Evolutionary conservation across 176 grass and related monocot genomes (phyloP).

Genomic region (Rhynchospora breviuscula): DNA sequence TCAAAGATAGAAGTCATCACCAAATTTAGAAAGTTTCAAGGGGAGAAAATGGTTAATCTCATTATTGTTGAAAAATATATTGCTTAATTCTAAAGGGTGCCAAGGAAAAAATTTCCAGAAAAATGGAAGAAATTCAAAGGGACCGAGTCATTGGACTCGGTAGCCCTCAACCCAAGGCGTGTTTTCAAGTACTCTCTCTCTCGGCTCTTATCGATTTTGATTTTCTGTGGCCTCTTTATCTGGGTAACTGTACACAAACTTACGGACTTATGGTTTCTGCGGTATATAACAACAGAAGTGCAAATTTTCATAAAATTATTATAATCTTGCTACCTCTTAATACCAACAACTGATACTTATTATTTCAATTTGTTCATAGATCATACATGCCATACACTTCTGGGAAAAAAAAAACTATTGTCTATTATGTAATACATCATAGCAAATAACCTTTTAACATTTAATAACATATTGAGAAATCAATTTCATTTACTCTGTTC

Average conservation of each 20-base stretch:
- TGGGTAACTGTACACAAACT: not conserved
- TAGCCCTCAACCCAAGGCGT: not conserved
- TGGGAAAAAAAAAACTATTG: no score
- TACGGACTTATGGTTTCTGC: no score
- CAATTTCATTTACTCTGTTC: no score
- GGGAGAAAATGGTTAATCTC: not conserved
- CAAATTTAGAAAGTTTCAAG: constrained; percentile 3
- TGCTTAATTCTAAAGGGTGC: not conserved
- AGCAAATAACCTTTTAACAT: no score
- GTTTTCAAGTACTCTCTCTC: not conserved
- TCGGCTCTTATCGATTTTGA: not conserved
- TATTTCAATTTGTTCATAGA: no score
- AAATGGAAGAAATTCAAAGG: constrained; percentile 11
- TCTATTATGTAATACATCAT: no score
- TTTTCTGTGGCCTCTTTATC: not conserved
- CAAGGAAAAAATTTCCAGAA: not conserved
- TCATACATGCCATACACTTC: no score
- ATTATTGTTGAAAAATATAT: not conserved
- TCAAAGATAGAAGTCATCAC: not conserved
- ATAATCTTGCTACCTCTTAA: no score
- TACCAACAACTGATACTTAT: no score
- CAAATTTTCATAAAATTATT: no score
- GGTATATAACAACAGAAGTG: no score
- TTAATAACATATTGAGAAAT: no score
- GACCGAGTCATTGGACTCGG: constrained; percentile 17